Base-by-base conservation (phyloP, 768 basidiomycete genomes). In the Auricularia sp. region DNA sequence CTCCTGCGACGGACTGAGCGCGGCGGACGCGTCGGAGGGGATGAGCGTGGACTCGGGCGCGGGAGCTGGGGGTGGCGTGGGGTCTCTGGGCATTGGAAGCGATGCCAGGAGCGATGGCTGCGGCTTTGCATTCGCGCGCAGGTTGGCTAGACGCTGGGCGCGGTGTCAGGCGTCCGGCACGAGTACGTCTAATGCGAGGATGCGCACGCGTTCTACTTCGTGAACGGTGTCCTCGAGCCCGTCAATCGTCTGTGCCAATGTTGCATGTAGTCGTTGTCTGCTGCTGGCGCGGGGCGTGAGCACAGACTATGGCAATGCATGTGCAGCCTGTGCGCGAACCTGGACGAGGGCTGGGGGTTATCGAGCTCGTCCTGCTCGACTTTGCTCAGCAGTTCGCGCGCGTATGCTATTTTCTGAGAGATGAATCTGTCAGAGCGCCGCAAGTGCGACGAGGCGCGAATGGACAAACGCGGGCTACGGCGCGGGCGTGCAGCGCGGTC, bases 401-500 rank as follows among this genome's bases (percentile, higher is more conserved):
- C 87, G 70, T 81, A 82, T 67, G 82, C 84, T 3, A 89, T 71
- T 70, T 73, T 76, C 78, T 79, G 63, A 6, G 45, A n/a, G 54
- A 51, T 51, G 47, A 13, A 18, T 0, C 11, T 18, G 21, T 18
- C 42, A 63, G 51, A 34, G 24, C 36, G 39, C 39, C 13, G 13
- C 8, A 14, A 29, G 71, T 74, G 67, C 77, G 80, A 77, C 79
- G 56, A 24, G 56, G 14, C 8, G 39, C n/a, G 51, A 66, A 29
- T 13, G 13, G 11, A 70, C 79, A 34, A 42, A 85, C 89, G 81
- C 89, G 85, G 16, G 87, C 69, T 18, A 78, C 77, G 18, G 78
- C 78, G 64, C 83, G 81, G 0, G 82, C 81, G 67, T 81, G 84
- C 37, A 88, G 76, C 85, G 85, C 87, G 0, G 77, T 73, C 62